phyloP scores from a whole-genome alignment of 164 flowering plant genomes.

The Pachysandra terminalis region DNA sequence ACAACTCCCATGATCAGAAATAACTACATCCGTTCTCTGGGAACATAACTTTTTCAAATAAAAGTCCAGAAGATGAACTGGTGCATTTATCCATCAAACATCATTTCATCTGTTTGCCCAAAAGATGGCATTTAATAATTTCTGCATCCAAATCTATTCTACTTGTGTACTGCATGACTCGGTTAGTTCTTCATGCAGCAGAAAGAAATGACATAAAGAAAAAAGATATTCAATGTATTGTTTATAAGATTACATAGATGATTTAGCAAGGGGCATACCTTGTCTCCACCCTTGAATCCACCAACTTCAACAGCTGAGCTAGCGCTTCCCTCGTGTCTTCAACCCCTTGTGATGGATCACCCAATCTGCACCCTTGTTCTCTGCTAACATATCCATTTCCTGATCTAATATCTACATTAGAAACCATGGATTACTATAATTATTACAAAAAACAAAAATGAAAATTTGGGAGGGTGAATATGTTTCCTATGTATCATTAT shows the following conservation, averaged over 20 bases:
- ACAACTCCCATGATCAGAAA: background rate
- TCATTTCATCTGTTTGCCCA: too few species aligned
- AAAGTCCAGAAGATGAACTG: background rate
- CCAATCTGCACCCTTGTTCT: slow-evolving; percentile 17
- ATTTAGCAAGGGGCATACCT: slow-evolving; percentile 32
- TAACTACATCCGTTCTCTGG: background rate
- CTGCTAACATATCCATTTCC: too few species aligned
- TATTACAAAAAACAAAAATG: background rate
- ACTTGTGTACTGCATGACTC: background rate
- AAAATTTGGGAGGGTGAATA: background rate
- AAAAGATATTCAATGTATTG: background rate
- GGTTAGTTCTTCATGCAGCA: background rate
- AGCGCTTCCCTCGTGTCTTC: slow-evolving; percentile 45
- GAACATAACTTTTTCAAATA: background rate
- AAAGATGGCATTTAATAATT: too few species aligned
- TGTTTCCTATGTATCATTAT: too few species aligned
- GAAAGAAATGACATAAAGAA: too few species aligned
- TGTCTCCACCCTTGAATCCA: slow-evolving; percentile 35
- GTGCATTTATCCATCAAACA: background rate
- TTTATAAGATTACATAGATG: background rate
- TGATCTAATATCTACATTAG: slow-evolving; percentile 47
- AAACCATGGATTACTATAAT: background rate
- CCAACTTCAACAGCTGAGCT: slow-evolving; percentile 40
- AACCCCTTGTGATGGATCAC: slow-evolving; percentile 23
- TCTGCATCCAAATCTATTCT: too few species aligned